Evolutionary conservation across 139 green algal species (phyloP).

Genomic region (Chlorella sp.): DNA sequence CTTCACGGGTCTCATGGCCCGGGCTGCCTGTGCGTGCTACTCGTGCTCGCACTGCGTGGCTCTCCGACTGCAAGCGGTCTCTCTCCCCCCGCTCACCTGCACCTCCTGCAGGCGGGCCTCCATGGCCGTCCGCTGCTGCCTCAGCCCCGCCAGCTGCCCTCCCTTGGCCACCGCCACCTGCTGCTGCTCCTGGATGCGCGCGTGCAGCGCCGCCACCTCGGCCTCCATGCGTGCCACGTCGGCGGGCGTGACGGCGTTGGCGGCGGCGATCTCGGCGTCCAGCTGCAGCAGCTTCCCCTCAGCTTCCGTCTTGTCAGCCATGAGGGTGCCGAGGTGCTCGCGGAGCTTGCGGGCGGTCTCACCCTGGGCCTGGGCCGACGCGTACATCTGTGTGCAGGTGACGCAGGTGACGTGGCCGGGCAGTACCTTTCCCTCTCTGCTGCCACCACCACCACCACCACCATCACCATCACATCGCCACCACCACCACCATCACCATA

Average conservation of each 20-base stretch:
- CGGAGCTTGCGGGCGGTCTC: constrained; percentile 8
- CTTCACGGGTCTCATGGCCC: too few relatives aligned
- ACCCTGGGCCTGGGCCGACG: constrained; percentile 8
- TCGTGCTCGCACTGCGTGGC: too few relatives aligned
- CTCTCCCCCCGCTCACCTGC: not conserved
- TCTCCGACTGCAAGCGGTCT: too few relatives aligned
- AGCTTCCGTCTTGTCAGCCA: constrained; percentile 13
- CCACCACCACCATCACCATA: too few relatives aligned
- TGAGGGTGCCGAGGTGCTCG: constrained; percentile 14
- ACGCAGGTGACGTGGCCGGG: too few relatives aligned
- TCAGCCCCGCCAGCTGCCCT: not conserved
- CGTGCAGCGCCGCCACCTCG: constrained; percentile 34
- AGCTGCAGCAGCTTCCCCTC: constrained; percentile 26
- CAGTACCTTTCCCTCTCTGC: not conserved
- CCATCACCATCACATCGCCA: too few relatives aligned
- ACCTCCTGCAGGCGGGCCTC: not conserved
- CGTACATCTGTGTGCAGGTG: constrained; percentile 21
- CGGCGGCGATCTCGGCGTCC: constrained; percentile 17
- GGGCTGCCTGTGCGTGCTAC: too few relatives aligned
- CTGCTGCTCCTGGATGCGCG: not conserved
- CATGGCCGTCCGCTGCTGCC: not conserved
- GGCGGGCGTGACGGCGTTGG: not conserved
- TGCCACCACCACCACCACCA: not conserved
- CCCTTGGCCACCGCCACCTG: constrained; percentile 28
- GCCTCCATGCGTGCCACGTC: constrained; percentile 24